Evolutionary conservation across 306 rosid species (phyloP), one percentile per base, ranked within the genome.

Genomic region (Astragalus membranaceus): DNA sequence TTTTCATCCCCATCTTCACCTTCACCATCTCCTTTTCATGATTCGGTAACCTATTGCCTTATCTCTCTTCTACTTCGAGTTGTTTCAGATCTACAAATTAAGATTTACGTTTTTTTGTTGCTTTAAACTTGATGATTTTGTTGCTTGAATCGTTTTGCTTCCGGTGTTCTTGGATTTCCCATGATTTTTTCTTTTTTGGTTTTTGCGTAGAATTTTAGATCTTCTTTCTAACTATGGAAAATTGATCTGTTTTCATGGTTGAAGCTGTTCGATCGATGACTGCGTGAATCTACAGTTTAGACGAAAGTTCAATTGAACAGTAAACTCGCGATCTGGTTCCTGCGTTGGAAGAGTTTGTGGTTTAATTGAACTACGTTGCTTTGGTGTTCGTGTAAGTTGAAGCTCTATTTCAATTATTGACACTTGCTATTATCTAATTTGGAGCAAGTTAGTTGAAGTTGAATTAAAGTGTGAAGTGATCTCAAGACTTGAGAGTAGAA

Each of bases 71-170:
- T 20, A 9, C 67, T 52, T 51, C 67, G 44, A 35, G 7, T 1
- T 39, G 51, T 20, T 66, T 70, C 50, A 71, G 85, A 84, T 80
- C 88, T 75, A 39, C 20, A 2, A 12, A 5, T 29, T 10, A 32
- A 41, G 9, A 55, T 52, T 26, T 42, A 61, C 49, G 3, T 30
- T 42, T 56, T 20, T 4, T 13, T 62, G 29, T 7, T 30, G 29
- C 47, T 58, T n/a, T 5, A 2, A 16, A 10, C 52, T 48, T 39
- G 2, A 26, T 35, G 59, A 73, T 42, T 11, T 77, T 20, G 30
- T 30, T 56, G 37, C 39, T 48, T 30, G 7, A 46, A 16, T 49
- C 20, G 6, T 23, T 69, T 39, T 26, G 9, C 15, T 78, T 59
- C 37, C 2, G 4, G 10, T 41, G 58, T 76, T 72, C 7, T 13